phyloP scores from a whole-genome alignment of 495 filamentous ascomycete species.

The Penicillium salamii region DNA sequence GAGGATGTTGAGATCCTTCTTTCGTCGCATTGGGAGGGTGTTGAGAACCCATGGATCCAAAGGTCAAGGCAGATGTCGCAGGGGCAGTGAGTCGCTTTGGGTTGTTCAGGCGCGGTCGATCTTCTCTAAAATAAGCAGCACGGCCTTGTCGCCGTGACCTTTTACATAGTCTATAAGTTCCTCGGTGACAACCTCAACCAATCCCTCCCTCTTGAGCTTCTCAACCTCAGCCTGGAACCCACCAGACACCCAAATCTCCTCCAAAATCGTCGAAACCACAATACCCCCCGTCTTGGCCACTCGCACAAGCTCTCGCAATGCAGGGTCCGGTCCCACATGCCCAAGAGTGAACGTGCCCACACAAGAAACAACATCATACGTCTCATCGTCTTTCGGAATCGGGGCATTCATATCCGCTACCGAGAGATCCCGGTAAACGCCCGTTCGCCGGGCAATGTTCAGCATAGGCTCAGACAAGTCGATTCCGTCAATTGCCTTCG shows the following conservation, averaged over 20 bases:
- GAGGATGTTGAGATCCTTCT: constrained; percentile 1
- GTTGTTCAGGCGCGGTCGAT: constrained; percentile 15
- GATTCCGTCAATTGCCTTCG: constrained; percentile 37
- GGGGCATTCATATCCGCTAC: constrained; percentile 36
- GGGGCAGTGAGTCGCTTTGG: background rate
- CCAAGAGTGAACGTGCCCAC: constrained; percentile 47
- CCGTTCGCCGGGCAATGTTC: constrained; percentile 35
- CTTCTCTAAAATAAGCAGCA: constrained; percentile 34
- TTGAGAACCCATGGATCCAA: background rate
- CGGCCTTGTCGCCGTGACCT: constrained; percentile 37
- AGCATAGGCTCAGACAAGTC: constrained; percentile 46
- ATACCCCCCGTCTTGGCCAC: constrained; percentile 34
- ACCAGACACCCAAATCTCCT: constrained; percentile 35
- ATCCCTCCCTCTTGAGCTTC: constrained; percentile 25
- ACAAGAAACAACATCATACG: constrained; percentile 45
- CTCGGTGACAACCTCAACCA: constrained; percentile 28
- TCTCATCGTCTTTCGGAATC: constrained; percentile 25
- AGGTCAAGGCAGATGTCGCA: background rate
- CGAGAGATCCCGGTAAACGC: constrained; percentile 37
- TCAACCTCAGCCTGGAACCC: constrained; percentile 41
- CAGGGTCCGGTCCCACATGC: constrained; percentile 44
- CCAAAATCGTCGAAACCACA: constrained; percentile 43
- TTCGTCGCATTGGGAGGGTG: constrained; percentile 4
- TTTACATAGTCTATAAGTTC: constrained; percentile 39
- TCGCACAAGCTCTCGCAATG: constrained; percentile 40